phyloP scores from a whole-genome alignment of 768 basidiomycete species.

The Trametes gibbosa region DNA sequence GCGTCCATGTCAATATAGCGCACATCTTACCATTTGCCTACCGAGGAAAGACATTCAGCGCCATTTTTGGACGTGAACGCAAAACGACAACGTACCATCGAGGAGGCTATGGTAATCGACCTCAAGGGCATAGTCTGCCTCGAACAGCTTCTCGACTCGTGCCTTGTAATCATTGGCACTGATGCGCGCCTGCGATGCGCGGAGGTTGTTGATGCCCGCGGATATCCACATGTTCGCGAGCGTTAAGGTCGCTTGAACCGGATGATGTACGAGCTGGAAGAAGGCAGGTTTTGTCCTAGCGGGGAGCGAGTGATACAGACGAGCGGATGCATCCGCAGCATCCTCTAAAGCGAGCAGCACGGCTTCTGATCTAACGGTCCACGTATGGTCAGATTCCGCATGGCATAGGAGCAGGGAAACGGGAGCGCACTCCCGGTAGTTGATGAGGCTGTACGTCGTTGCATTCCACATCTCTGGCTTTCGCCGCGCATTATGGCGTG shows the following conservation, averaged over 20 bases:
- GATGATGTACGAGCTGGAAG: conserved; percentile 71
- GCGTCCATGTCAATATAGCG: neutral
- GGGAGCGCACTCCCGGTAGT: conserved; percentile 65
- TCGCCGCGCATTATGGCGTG: conserved; percentile 53
- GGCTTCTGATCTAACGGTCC: conserved; percentile 49
- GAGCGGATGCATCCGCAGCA: conserved; percentile 47
- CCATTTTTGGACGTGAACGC: neutral
- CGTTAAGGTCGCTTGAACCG: conserved; percentile 56
- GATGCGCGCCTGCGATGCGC: conserved; percentile 60
- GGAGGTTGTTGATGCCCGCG: conserved; percentile 59
- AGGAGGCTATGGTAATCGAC: conserved; percentile 56
- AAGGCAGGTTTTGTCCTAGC: conserved; percentile 51
- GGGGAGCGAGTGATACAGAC: conserved; percentile 53
- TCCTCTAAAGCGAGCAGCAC: conserved; percentile 50
- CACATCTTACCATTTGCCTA: conserved; percentile 57
- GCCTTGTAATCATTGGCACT: conserved; percentile 59
- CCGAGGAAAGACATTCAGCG: neutral
- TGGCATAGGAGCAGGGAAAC: neutral
- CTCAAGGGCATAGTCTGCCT: conserved; percentile 60
- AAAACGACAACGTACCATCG: conserved; percentile 38
- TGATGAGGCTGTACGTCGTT: conserved; percentile 59
- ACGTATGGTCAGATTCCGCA: neutral
- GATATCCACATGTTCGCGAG: conserved; percentile 55
- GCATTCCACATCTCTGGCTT: conserved; percentile 66
- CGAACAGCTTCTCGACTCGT: conserved; percentile 54